Evolutionary conservation across 177 flowering plant genomes (phyloP).

Genomic region (Telopea speciosissima): DNA sequence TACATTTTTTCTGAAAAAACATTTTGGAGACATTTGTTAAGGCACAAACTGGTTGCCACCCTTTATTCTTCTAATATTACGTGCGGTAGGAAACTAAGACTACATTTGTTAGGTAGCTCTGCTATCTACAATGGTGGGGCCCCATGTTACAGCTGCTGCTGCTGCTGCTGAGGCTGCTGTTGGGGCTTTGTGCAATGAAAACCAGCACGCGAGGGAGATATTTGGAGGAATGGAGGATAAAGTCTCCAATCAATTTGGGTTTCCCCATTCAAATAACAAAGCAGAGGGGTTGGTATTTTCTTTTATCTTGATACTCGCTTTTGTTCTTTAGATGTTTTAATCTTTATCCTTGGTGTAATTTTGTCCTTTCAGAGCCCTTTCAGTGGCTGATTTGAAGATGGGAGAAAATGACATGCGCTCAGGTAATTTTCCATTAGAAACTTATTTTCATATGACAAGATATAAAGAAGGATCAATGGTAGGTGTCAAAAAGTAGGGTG

Average conservation of each 20-base stretch:
- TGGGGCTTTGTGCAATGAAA: slow-evolving; percentile 56
- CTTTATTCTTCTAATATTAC: slow-evolving; percentile 2
- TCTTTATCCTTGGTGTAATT: not conserved
- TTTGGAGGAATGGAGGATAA: slow-evolving; percentile 37
- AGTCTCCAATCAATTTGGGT: slow-evolving; percentile 14
- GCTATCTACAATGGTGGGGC: slow-evolving; percentile 55
- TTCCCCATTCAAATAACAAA: slow-evolving; percentile 24
- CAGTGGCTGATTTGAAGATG: slow-evolving; percentile 31
- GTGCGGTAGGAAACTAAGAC: not conserved
- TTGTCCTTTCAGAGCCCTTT: slow-evolving; percentile 18
- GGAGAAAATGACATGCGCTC: slow-evolving; percentile 18
- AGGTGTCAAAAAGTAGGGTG: not conserved
- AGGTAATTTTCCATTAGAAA: slow-evolving; percentile 24
- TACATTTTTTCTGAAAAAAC: too few species aligned
- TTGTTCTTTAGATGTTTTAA: not conserved
- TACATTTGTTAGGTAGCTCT: slow-evolving; percentile 46
- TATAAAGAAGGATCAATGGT: not conserved
- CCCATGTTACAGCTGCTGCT: slow-evolving; percentile 62
- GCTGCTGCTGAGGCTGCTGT: slow-evolving; percentile 85
- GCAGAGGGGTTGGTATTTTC: slow-evolving; percentile 35
- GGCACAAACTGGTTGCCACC: not conserved
- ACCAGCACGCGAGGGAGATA: slow-evolving; percentile 44
- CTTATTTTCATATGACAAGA: not conserved
- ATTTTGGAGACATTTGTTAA: not conserved
- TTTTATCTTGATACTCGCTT: not conserved